Conservation (phyloP, 352 stramenopile genomes). For the Pythium plurisporium region DNA sequence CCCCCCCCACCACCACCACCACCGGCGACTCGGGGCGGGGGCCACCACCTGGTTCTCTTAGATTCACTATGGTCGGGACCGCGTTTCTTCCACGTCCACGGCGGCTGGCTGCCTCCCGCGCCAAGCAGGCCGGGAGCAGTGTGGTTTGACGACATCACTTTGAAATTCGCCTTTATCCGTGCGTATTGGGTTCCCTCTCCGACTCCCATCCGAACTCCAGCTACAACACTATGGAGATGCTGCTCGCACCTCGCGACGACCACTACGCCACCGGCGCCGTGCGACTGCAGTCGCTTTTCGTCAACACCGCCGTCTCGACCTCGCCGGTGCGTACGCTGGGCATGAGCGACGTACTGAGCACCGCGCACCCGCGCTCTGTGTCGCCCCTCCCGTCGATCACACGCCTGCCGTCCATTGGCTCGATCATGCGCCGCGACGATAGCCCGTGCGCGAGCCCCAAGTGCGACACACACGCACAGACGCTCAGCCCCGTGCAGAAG, state of each 20-base stretch:
- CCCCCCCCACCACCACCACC: not conserved
- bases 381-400: slow-evolving; percentile 35
- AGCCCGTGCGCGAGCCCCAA: slow-evolving; percentile 25
- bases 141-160: slow-evolving; percentile 13
- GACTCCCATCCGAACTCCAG: not conserved
- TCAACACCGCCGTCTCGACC: no score
- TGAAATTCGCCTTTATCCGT: slow-evolving; percentile 10
- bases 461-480: slow-evolving; percentile 10
- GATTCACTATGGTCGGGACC: slow-evolving; percentile 17
- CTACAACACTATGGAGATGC: slow-evolving; percentile 46
- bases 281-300: slow-evolving; percentile 53
- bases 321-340: slow-evolving; percentile 45
- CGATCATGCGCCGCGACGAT: slow-evolving; percentile 60
- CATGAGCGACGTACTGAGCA: slow-evolving; percentile 64
- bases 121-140: not conserved
- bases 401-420: slow-evolving; percentile 58
- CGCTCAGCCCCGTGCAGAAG: slow-evolving; percentile 54
- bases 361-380: slow-evolving; percentile 27
- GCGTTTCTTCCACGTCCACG: slow-evolving; percentile 4
- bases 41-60: slow-evolving; percentile 13
- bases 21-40: not conserved
- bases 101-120: not conserved
- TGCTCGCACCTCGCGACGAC: slow-evolving; percentile 58
- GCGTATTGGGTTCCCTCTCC: not conserved
- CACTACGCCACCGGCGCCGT: slow-evolving; percentile 24